Base-by-base conservation (phyloP, 768 basidiomycete genomes). In the Boletus huronensis region DNA sequence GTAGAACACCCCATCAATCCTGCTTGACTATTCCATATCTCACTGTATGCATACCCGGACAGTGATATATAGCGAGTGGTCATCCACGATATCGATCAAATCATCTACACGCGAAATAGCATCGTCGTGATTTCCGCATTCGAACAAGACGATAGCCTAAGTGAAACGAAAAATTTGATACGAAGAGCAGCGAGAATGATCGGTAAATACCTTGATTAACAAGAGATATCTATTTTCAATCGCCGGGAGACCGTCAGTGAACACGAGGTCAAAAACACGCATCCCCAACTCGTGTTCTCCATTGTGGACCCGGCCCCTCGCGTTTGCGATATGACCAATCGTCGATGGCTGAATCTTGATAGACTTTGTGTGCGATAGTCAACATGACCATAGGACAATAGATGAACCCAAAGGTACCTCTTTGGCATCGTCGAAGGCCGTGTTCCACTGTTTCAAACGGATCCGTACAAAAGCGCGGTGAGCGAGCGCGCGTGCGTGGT, bases 221-320 rank as follows among this genome's bases (percentile, higher is more conserved):
- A 60, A 44, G n/a, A 60, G 45, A 41, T 43, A 29, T 11, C 19
- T 43, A 6, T 19, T 52, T 32, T 60, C 57, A 5, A 3, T 25
- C 2, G 39, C 31, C 10, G 48, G 26, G 10, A 31, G 23, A 38
- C 45, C 16, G 7, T 41, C 31, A 1, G 35, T 10, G 29, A 54
- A 58, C 6, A 29, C 47, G 25, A 53, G 57, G 35, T 58, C 58
- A 26, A 48, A 58, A 10, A n/a, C 31, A 16, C 23, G 21, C 13
- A 50, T 25, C 17, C 14, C 56, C 1, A 13, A 11, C 17, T 47
- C 44, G 6, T 48, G 11, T 4, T 50, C 43, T 8, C 6, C 21
- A 3, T 42, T 34, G 21, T 17, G 5, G 17, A 31, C 13, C 19
- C 10, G 3, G 19, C 19, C 19, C 19, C 19, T 39, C 19, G 52